Base-by-base conservation (phyloP, 2,329 filamentous ascomycete genomes). In the Colletotrichum eremochloae region DNA sequence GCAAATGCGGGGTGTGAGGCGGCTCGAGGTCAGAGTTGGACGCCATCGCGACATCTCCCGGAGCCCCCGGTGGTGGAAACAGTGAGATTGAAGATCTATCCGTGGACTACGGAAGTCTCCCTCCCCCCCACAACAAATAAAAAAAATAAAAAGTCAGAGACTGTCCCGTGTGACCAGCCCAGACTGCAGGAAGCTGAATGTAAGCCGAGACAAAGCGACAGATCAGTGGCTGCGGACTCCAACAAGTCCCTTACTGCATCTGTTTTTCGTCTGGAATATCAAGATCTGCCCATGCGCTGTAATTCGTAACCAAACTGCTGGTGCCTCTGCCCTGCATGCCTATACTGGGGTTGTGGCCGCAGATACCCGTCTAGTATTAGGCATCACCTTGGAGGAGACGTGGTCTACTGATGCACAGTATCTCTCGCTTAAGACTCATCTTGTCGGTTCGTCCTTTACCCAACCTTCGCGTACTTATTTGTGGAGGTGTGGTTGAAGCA, bases 1-100 rank as follows among this genome's bases (percentile, higher is more conserved):
- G 70, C 70, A 70, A 60, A 42, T 72, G 67, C 70, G 70, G 70
- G 67, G 70, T 72, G 46, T 24, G 55, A 70, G 33, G 66, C 66
- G 70, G 66, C 70, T 63, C 42, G 31, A 65, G 52, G 31, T 56
- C 70, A 40, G 67, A 55, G 60, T 20, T 62, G 42, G 60, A 61
- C 20, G 46, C 67, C 55, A 72, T 72, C 66, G 62, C 66, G 55
- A 72, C 60, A 64, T 64, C 44, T 72, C 31, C 58, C n/a, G 38
- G 46, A 38, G n/a, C 40, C 52, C 42, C 52, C 55, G 60, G 42
- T 70, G 48, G 61, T 72, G 46, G 70, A 65, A 72, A 65, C 31
- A 15, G 12, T 48, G 33, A 42, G 20, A 55, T 36, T 42, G 20
- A 40, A 33, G 20, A 55, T 63, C 18, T 40, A 40, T 3, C 18